Conservation (phyloP, 345 rosid species). For the Carallia pectinifolia region DNA sequence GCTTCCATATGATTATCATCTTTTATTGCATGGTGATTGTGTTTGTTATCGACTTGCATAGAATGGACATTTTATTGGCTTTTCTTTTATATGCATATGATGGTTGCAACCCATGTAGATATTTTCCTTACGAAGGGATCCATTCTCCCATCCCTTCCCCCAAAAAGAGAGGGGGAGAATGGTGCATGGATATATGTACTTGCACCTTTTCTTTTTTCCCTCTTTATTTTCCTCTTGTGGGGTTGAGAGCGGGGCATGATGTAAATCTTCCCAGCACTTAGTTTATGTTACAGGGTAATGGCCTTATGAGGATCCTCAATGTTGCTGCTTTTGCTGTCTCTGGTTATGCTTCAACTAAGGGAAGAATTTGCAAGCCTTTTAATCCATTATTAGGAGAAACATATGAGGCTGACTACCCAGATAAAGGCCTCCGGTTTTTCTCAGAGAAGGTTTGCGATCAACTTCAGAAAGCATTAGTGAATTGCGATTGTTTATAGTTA, state of each 20-base stretch:
- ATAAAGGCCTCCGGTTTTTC: conserved; percentile 85
- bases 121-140: too few relatives aligned
- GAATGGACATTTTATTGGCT: background rate
- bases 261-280: background rate
- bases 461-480: background rate
- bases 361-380: conserved; percentile 95
- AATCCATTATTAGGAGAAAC: conserved; percentile 98
- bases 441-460: conserved; percentile 78
- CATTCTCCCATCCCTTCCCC: too few relatives aligned
- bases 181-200: too few relatives aligned
- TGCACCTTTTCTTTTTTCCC: too few relatives aligned
- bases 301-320: conserved; percentile 87
- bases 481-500: too few relatives aligned
- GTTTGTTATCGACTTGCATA: background rate
- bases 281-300: conserved; percentile 63
- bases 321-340: conserved; percentile 99
- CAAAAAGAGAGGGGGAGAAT: too few relatives aligned
- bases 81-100: background rate
- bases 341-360: conserved; percentile 95
- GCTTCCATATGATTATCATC: background rate
- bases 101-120: background rate
- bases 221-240: too few relatives aligned
- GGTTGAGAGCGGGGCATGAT: too few relatives aligned
- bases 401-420: conserved; percentile 91
- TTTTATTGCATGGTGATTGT: background rate